Evolutionary conservation across 2,329 filamentous ascomycete genomes (phyloP).

Genomic region (Trichoderma aggressivum): DNA sequence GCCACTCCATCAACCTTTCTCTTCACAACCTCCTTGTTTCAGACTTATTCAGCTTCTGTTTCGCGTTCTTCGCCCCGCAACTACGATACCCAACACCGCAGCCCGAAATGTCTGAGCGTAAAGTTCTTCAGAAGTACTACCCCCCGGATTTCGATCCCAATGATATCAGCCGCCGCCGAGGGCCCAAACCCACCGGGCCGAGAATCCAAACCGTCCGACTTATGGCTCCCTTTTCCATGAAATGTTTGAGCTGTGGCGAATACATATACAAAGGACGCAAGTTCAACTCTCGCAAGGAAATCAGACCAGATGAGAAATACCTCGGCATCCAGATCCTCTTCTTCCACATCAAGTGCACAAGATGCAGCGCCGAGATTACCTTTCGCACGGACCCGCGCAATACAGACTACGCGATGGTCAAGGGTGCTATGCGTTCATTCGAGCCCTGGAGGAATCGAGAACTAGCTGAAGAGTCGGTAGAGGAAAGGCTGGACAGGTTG

Average conservation of each 20-base stretch:
- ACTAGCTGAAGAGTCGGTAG: conserved; percentile 74
- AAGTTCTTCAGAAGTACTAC: conserved; percentile 67
- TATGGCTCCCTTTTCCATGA: conserved; percentile 56
- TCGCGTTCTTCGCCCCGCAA: too few relatives aligned
- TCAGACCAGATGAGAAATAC: conserved; percentile 82
- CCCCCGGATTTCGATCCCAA: conserved; percentile 87
- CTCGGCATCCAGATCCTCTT: conserved; percentile 81
- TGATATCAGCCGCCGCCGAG: conserved; percentile 68
- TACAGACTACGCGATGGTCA: conserved; percentile 80
- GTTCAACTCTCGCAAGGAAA: conserved; percentile 94
- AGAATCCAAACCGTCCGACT: conserved; percentile 83
- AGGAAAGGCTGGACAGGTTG: conserved; percentile 79
- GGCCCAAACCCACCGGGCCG: conserved; percentile 68
- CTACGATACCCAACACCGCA: neutral
- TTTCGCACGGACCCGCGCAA: conserved; percentile 95
- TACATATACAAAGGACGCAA: conserved; percentile 93
- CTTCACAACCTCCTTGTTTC: neutral
- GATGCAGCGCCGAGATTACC: conserved; percentile 82
- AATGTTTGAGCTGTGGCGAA: conserved; percentile 55
- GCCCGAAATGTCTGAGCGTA: conserved; percentile 75
- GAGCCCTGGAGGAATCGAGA: conserved; percentile 75
- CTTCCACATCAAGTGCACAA: conserved; percentile 80
- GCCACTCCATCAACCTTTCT: neutral
- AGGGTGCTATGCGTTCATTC: conserved; percentile 86
- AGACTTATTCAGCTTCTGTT: neutral